A percentile compares a stretch with the other conserved stretches of the same genome.
These are phyloP conservation scores for Glebionis coronaria DNA, from an alignment of 129 eudicot species.

Conservation along the genomic window DNA sequence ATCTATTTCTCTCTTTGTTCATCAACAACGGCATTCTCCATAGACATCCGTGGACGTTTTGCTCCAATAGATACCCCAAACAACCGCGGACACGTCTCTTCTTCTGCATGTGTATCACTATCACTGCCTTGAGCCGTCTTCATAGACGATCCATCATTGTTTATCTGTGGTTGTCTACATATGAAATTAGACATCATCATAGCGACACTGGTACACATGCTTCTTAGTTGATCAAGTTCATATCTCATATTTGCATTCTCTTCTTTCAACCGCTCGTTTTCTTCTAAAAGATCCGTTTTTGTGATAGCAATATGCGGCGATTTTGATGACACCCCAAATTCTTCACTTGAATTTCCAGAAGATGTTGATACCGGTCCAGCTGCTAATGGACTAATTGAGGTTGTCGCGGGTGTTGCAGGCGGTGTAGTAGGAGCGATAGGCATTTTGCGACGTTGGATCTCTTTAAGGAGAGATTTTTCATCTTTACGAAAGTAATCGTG, in stretches of 20 bases:
- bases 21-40: slow-evolving; percentile 15
- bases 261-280: slow-evolving; percentile 59
- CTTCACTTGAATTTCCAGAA: slow-evolving; percentile 64
- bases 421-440: slow-evolving; percentile 17
- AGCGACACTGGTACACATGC: slow-evolving; percentile 46
- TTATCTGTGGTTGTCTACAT: slow-evolving; percentile 20
- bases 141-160: slow-evolving; percentile 19
- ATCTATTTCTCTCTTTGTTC: slow-evolving; percentile 22
- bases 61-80: slow-evolving; percentile 55
- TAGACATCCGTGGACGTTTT: slow-evolving; percentile 42
- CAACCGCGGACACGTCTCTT: slow-evolving; percentile 44
- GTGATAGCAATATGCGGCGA: slow-evolving; percentile 43
- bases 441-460: slow-evolving; percentile 77
- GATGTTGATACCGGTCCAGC: slow-evolving; percentile 25
- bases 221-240: slow-evolving; percentile 50
- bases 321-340: slow-evolving; percentile 58
- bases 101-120: slow-evolving; percentile 21
- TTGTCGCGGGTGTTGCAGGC: slow-evolving; percentile 27
- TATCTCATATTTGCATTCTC: slow-evolving; percentile 48
- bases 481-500: slow-evolving; percentile 66
- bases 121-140: slow-evolving; percentile 19
- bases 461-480: slow-evolving; percentile 56
- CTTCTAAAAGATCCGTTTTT: slow-evolving; percentile 51
- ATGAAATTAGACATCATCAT: slow-evolving; percentile 54
- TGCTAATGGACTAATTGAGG: slow-evolving; percentile 24